phyloP scores from a whole-genome alignment of 1,284 basidiomycete species.

The Leccinum griseonigrum region DNA sequence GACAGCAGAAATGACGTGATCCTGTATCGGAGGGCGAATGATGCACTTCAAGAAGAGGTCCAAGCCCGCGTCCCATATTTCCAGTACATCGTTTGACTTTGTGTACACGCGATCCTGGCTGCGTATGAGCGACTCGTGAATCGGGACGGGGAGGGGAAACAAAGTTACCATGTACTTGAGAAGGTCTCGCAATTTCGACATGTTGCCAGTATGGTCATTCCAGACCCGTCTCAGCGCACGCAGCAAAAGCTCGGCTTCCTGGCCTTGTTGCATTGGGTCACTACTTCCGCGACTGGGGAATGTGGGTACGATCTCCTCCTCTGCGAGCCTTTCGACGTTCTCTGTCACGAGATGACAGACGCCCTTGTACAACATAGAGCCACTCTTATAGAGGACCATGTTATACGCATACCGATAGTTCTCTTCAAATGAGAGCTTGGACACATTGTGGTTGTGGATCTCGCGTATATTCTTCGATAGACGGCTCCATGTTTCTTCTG shows the following conservation, averaged over 20 bases:
- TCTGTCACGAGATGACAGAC: constrained; percentile 77
- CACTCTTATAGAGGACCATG: constrained; percentile 87
- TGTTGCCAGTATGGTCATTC: constrained; percentile 92
- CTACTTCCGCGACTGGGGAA: constrained; percentile 62
- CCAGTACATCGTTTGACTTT: constrained; percentile 66
- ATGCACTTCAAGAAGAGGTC: constrained; percentile 86
- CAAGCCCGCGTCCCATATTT: constrained; percentile 83
- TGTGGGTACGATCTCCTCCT: constrained; percentile 75
- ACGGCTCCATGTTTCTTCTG: constrained; percentile 73
- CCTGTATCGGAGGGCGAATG: constrained; percentile 80
- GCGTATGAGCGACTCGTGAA: constrained; percentile 17
- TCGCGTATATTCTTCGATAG: constrained; percentile 86
- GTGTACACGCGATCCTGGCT: constrained; percentile 88
- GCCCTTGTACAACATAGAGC: constrained; percentile 87
- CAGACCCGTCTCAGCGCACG: constrained; percentile 85
- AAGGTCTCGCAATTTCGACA: constrained; percentile 88
- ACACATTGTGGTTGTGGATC: constrained; percentile 95
- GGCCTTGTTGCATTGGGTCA: constrained; percentile 62
- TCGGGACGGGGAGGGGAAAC: neutral
- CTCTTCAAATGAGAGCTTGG: constrained; percentile 94
- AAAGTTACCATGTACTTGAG: constrained; percentile 91
- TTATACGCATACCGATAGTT: constrained; percentile 95
- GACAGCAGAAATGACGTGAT: constrained; percentile 79
- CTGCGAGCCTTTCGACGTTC: constrained; percentile 82
- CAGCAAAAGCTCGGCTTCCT: constrained; percentile 83